Evolutionary conservation across 768 basidiomycete species (phyloP).

Genomic region (Cantharellus cinnabarinus): DNA sequence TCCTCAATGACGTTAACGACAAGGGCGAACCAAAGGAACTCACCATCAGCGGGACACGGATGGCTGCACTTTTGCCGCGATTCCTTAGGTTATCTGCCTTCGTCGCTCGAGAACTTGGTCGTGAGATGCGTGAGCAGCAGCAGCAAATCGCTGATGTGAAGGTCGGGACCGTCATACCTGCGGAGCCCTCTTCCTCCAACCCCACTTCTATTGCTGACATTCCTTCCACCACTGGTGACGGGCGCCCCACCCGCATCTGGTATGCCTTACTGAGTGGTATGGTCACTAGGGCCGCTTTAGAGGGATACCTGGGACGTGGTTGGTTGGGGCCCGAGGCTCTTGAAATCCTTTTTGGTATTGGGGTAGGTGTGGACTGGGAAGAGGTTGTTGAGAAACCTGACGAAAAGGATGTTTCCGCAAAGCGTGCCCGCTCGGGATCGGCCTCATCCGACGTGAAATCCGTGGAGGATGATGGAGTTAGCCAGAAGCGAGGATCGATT

Average conservation of each 20-base stretch:
- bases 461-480: constrained; percentile 14
- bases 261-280: constrained; percentile 60
- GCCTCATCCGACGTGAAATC: constrained; percentile 8
- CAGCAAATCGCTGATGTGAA: constrained; percentile 14
- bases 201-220: constrained; percentile 8
- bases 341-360: constrained; percentile 53
- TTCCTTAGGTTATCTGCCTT: constrained; percentile 63
- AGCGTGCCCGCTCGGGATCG: not conserved
- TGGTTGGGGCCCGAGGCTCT: constrained; percentile 57
- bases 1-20: too few species aligned
- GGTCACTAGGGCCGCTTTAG: constrained; percentile 62
- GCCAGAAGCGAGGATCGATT: not conserved
- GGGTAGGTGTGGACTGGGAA: constrained; percentile 18
- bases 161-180: too few species aligned
- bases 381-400: constrained; percentile 4
- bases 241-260: constrained; percentile 50
- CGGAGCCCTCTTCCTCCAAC: not conserved
- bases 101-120: constrained; percentile 55
- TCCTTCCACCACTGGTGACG: constrained; percentile 4
- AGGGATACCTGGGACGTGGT: constrained; percentile 64
- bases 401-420: not conserved
- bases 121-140: constrained; percentile 29
- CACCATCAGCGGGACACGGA: not conserved
- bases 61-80: constrained; percentile 18
- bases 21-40: too few species aligned